These are phyloP conservation scores for Dalbergia cultrata DNA, from an alignment of 306 rosid species.

Conservation along the genomic window DNA sequence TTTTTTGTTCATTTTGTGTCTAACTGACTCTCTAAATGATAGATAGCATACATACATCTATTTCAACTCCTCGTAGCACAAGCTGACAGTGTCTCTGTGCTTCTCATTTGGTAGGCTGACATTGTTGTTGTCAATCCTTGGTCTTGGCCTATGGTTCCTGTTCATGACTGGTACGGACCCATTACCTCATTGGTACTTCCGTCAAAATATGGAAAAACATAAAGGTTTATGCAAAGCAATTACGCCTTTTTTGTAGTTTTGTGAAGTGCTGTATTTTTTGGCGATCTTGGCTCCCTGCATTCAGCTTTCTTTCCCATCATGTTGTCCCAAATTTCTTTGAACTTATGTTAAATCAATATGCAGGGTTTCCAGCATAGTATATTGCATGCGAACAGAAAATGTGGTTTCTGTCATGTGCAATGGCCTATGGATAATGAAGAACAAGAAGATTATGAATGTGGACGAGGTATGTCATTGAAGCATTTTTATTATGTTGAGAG, in stretches of 20 bases:
- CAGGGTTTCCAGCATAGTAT: slow-evolving; percentile 89
- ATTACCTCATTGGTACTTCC: slow-evolving; percentile 23
- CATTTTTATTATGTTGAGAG: slow-evolving; percentile 23
- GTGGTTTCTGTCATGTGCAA: slow-evolving; percentile 85
- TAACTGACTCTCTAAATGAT: neutral
- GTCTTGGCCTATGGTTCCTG: slow-evolving; percentile 80
- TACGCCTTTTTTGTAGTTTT: too few relatives aligned
- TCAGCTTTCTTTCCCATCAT: slow-evolving; percentile 10
- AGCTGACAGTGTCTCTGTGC: slow-evolving; percentile 50
- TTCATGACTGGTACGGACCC: slow-evolving; percentile 74
- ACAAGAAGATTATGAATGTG: slow-evolving; percentile 73
- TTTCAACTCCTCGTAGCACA: neutral
- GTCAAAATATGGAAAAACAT: neutral
- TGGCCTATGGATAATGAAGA: slow-evolving; percentile 87
- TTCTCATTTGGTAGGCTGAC: slow-evolving; percentile 71
- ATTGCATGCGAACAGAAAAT: slow-evolving; percentile 85
- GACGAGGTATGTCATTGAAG: slow-evolving; percentile 66
- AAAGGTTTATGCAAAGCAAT: too few relatives aligned
- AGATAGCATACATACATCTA: neutral
- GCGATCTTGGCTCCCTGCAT: slow-evolving; percentile 5
- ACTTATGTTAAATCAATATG: slow-evolving; percentile 44
- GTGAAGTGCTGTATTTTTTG: neutral
- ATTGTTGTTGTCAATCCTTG: slow-evolving; percentile 80
- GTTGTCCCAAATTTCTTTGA: slow-evolving; percentile 27
- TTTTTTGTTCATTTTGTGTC: neutral